Conservation (phyloP, 1,284 basidiomycete genomes). For the Ceratobasidium papillatum region DNA sequence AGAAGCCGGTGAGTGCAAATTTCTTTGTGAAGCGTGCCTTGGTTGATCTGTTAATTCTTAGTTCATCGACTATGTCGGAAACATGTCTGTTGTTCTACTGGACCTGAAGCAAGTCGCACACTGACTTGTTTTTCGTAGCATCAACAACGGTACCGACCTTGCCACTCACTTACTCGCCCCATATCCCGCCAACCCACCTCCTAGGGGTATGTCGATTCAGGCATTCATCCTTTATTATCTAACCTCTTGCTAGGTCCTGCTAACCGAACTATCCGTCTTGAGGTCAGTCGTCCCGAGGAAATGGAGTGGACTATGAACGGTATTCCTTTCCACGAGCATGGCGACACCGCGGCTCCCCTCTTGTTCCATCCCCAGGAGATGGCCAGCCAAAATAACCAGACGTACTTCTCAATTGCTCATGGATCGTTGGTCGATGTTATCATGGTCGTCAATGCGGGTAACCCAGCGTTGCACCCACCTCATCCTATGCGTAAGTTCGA, state of each 20-base stretch:
- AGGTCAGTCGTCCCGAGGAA: constrained; percentile 11
- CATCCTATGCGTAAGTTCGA: constrained; percentile 23
- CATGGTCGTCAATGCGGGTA: constrained; percentile 20
- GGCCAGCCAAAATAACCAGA: constrained; percentile 15
- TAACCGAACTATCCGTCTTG: constrained; percentile 24
- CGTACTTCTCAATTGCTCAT: constrained; percentile 6
- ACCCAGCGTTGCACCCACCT: constrained; percentile 30
- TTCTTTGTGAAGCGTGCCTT: too few relatives aligned
- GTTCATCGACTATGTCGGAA: constrained; percentile 30
- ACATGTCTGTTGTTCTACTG: constrained; percentile 10
- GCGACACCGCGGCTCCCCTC: constrained; percentile 2
- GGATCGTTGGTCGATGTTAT: constrained; percentile 22
- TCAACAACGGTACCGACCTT: constrained; percentile 23
- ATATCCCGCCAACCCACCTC: constrained; percentile 23
- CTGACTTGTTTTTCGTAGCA: not conserved
- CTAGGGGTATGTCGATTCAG: not conserved
- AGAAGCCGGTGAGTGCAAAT: too few relatives aligned
- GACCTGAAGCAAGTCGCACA: too few relatives aligned
- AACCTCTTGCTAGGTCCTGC: constrained; percentile 6
- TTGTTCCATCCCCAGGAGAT: not conserved
- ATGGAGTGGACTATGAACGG: constrained; percentile 25
- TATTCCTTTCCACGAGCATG: constrained; percentile 15
- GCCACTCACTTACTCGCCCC: constrained; percentile 8
- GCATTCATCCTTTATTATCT: not conserved
- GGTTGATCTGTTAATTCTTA: too few relatives aligned